Evolutionary conservation across 176 grass and related monocot genomes (phyloP), one percentile per base, ranked within the genome.

Genomic region (Zea luxurians): DNA sequence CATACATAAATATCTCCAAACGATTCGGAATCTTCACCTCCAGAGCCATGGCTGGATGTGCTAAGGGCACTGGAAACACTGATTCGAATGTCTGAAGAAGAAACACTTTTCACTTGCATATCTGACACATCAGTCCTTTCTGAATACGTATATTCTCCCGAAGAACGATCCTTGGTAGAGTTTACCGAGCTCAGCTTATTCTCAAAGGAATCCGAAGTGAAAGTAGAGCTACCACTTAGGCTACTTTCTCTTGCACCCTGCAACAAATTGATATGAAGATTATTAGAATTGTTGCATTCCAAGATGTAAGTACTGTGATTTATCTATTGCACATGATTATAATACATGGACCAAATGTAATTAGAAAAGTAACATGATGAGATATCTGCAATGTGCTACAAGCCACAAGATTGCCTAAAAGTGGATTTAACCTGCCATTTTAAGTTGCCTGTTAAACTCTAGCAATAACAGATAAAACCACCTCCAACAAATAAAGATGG

Each of bases 31-130:
- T 98, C 96, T 64, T 98, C 96, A 2, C 90, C 88, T 6, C 83
- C 91, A 78, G 96, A 98, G 40, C 92, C 96, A 90, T 98, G 96
- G 75, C 96, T 98, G 49, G 96, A 98, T 80, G 94, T 97, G 83
- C 94, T 97, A 78, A 93, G 91, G 35, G 81, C 89, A 88, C 91
- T 97, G 70, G 94, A 97, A 86, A 98, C 80, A 82, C 96, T 98
- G 54, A 98, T 87, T 80, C 95, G 89, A 85, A 94, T 84, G 70
- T 91, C 94, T 21, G 83, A 75, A 73, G 93, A 87, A 57, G 91
- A 85, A 52, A 68, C 61, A 84, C 76, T 87, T 91, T 98, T 98
- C 65, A 81, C 55, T 82, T 98, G 95, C 95, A 98, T 98, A 94
- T 85, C 88, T 90, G 86, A 90, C 68, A 84, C 84, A 86, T 89